Evolutionary conservation across 371 early-diverging fungal species (phyloP).

Genomic region (Furculomyces boomerangus): DNA sequence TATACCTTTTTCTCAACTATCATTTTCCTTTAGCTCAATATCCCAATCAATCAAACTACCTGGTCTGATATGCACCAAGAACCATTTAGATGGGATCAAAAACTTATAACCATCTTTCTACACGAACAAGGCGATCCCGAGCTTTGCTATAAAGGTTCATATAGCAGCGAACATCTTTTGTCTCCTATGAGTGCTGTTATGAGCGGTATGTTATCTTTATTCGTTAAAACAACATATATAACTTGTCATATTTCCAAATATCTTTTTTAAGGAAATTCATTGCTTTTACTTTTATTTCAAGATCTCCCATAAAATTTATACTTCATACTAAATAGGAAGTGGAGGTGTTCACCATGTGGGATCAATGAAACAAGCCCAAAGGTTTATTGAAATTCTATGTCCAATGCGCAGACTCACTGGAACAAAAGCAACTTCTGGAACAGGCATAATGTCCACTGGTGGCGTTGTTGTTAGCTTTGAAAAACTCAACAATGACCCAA

Average conservation of each 20-base stretch:
- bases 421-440: slow-evolving; percentile 2
- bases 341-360: slow-evolving; percentile 14
- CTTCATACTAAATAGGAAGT: background rate
- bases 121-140: slow-evolving; percentile 24
- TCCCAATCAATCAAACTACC: slow-evolving; percentile 33
- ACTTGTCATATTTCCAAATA: too few species aligned
- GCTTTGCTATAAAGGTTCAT: slow-evolving; percentile 8
- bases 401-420: slow-evolving; percentile 4
- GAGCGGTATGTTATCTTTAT: slow-evolving; percentile 25
- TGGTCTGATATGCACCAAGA: slow-evolving; percentile 38
- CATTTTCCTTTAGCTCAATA: slow-evolving; percentile 19
- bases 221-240: background rate
- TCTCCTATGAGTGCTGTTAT: slow-evolving; percentile 38
- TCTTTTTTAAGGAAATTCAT: too few species aligned
- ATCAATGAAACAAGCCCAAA: slow-evolving; percentile 18
- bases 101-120: slow-evolving; percentile 35
- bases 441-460: slow-evolving; percentile 23
- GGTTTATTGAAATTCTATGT: slow-evolving; percentile 16
- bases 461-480: slow-evolving; percentile 42
- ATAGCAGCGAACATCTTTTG: slow-evolving; percentile 29
- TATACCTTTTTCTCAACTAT: too few species aligned
- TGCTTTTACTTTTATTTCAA: background rate
- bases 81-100: slow-evolving; percentile 63
- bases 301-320: background rate
- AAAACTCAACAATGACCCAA: slow-evolving; percentile 25